A percentile compares a stretch with the other conserved stretches of the same genome.
Conservation (phyloP, 2,329 filamentous ascomycete species). For the Fusarium nematophilum region DNA sequence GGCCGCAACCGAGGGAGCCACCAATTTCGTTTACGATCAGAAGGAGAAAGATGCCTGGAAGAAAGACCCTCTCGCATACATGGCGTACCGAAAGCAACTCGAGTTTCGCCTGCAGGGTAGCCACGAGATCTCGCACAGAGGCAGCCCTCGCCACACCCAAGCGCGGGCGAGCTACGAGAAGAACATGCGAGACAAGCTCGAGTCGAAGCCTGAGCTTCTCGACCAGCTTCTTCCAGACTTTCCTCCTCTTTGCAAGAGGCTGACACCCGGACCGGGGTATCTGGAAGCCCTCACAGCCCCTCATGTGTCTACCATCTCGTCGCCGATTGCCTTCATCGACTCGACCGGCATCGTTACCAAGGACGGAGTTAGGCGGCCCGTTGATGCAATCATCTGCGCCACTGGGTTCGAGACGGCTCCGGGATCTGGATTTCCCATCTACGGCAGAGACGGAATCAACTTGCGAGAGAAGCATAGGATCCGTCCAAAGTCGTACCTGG, state of each 20-base stretch:
- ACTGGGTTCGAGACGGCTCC: slow-evolving; percentile 13
- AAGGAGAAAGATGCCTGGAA: slow-evolving; percentile 9
- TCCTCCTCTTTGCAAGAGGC: slow-evolving; percentile 3
- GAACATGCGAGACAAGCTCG: slow-evolving; percentile 1
- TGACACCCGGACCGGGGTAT: slow-evolving; percentile 16
- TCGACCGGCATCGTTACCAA: slow-evolving; percentile 1
- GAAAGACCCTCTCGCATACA: background rate
- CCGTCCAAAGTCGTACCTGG: slow-evolving; percentile 1
- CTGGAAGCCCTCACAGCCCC: slow-evolving; percentile 5
- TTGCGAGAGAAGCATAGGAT: background rate
- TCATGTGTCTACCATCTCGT: background rate
- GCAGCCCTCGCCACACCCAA: background rate
- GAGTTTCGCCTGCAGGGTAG: slow-evolving; percentile 7
- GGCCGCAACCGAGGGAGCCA: background rate
- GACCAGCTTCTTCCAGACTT: background rate
- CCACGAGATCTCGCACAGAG: background rate
- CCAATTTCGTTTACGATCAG: slow-evolving; percentile 1
- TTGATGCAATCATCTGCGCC: slow-evolving; percentile 16
- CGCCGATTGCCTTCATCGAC: background rate
- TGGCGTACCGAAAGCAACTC: slow-evolving; percentile 9
- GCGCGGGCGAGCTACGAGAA: background rate
- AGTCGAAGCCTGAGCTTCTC: background rate
- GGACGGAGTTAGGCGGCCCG: background rate
- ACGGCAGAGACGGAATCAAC: slow-evolving; percentile 5
- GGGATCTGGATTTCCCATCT: slow-evolving; percentile 4